Base-by-base conservation (phyloP, 2,329 filamentous ascomycete genomes). In the Microdochium bolleyi region DNA sequence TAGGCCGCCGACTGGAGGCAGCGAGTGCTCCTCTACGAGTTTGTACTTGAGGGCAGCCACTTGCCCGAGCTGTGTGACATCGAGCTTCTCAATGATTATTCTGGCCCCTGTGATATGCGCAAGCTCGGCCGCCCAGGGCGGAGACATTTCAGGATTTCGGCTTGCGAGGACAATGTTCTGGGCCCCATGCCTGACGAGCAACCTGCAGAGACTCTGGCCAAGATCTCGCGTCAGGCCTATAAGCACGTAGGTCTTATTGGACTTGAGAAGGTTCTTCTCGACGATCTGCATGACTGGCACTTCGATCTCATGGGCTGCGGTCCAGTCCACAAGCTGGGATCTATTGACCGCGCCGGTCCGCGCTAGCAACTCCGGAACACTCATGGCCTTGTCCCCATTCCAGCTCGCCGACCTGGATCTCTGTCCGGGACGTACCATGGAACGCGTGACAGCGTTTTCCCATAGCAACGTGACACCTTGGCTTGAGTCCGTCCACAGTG, bases 211-310 rank as follows among this genome's bases (percentile, higher is more conserved):
- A 49, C 70, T 73, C 57, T 75, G 73, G 13, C 72, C 73, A 16
- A 74, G 62, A 53, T 75, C 72, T n/a, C 70, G 66, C 0, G 72
- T 74, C 46, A 74, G 56, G 8, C 73, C 73, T 8, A 70, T 59
- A 0, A 75, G 56, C 11, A 73, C 51, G 52, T 75, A 66, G 2
- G 63, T 64, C 52, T 54, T 60, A 50, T 62, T 51, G 8, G 51
- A 22, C 24, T 25, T 51, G 53, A 56, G 59, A 5, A 46, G 3
- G 22, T 46, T 22, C 19, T 16, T 19, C 13, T 21, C 41, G 14
- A 22, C 41, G 7, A 46, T 10, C 41, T 10, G 21, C n/a, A 3
- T 11, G 9, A 46, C 41, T 5, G 41, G 41, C 16, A 46, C 3
- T 2, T 46, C 41, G 41, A 46, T 22, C 21, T 46, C 41, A 11